These are phyloP conservation scores for Suillus occidentalis DNA, from an alignment of 768 basidiomycete species.

Conservation along the genomic window DNA sequence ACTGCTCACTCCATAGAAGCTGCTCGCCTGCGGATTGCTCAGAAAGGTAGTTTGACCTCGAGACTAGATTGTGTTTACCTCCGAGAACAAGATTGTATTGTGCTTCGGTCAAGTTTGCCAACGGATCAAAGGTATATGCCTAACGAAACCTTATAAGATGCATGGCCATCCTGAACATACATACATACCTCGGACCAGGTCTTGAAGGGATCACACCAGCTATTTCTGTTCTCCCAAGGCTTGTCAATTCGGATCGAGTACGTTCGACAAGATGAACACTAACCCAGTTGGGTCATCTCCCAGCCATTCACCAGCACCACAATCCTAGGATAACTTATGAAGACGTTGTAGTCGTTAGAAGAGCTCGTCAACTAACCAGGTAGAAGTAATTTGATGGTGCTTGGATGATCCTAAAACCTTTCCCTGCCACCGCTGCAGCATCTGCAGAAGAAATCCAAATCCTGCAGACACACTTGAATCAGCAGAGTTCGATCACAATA, in stretches of 20 bases:
- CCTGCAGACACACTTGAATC: constrained; percentile 30
- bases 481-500: constrained; percentile 8
- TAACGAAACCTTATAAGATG: constrained; percentile 29
- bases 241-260: background rate
- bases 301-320: constrained; percentile 72
- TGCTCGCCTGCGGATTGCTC: constrained; percentile 47
- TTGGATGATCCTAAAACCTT: constrained; percentile 64
- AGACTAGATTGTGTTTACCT: constrained; percentile 39
- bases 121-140: constrained; percentile 73
- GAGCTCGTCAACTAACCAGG: constrained; percentile 32
- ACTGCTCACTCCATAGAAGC: constrained; percentile 74
- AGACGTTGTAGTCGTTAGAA: background rate
- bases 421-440: constrained; percentile 56
- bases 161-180: background rate
- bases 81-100: constrained; percentile 64
- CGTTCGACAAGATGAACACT: constrained; percentile 11
- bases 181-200: constrained; percentile 67
- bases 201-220: constrained; percentile 81
- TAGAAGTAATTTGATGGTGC: constrained; percentile 78
- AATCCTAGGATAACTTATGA: constrained; percentile 42
- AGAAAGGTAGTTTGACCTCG: background rate
- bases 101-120: constrained; percentile 47
- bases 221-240: constrained; percentile 38
- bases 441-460: constrained; percentile 73
- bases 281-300: constrained; percentile 48